Evolutionary conservation across 2,329 filamentous ascomycete species (phyloP).

Genomic region (Sordariomycetes sp.): DNA sequence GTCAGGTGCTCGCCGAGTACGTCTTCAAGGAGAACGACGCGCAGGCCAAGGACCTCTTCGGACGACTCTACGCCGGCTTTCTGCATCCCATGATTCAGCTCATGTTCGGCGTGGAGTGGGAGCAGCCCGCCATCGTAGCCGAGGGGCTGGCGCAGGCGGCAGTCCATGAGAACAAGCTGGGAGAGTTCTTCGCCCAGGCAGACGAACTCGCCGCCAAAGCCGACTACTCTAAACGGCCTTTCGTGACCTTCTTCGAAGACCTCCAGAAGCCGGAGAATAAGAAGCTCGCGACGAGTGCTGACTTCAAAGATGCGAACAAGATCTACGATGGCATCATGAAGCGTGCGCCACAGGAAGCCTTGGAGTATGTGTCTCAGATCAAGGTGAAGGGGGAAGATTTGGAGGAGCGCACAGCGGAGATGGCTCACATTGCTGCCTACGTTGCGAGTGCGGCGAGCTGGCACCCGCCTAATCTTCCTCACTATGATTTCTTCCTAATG

Average conservation of each 20-base stretch:
- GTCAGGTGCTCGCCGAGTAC: slow-evolving; percentile 53
- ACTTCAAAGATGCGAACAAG: slow-evolving; percentile 48
- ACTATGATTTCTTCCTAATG: slow-evolving; percentile 74
- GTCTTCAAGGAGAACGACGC: slow-evolving; percentile 55
- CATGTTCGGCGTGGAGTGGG: slow-evolving; percentile 76
- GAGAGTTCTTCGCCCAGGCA: slow-evolving; percentile 40
- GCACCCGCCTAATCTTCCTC: slow-evolving; percentile 53
- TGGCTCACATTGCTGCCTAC: slow-evolving; percentile 56
- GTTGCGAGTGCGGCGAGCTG: slow-evolving; percentile 48
- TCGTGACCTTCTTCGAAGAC: slow-evolving; percentile 54
- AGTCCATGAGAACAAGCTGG: slow-evolving; percentile 53
- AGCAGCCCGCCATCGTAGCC: slow-evolving; percentile 72
- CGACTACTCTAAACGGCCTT: slow-evolving; percentile 21
- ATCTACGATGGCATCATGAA: slow-evolving; percentile 59
- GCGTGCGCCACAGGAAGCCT: slow-evolving; percentile 54
- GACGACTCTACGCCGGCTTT: slow-evolving; percentile 60
- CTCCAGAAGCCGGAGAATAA: slow-evolving; percentile 37
- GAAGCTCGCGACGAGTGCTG: slow-evolving; percentile 43
- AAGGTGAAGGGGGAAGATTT: slow-evolving; percentile 47
- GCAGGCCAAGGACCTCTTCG: slow-evolving; percentile 58
- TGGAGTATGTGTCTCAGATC: slow-evolving; percentile 50
- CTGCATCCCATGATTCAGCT: slow-evolving; percentile 78
- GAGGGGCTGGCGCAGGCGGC: slow-evolving; percentile 70
- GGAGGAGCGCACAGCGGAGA: slow-evolving; percentile 44
- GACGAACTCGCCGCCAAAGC: slow-evolving; percentile 29